Base-by-base conservation (phyloP, 371 early-diverging fungal genomes). In the Circinella minor region DNA sequence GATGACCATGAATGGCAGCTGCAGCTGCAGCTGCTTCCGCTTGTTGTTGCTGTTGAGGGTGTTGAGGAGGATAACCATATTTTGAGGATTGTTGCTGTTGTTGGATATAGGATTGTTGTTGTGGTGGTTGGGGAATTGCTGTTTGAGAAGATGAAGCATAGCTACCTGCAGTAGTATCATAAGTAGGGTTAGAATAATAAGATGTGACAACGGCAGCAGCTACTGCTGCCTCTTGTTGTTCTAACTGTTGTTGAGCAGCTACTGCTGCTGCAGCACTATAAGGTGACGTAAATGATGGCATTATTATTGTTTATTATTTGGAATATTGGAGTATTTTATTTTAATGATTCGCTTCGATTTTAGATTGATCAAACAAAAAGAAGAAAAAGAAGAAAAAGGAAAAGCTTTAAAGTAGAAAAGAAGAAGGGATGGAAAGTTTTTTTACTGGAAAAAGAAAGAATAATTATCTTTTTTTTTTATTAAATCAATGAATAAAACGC, bases 1-100 rank as follows among this genome's bases (percentile, higher is more conserved):
- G 78, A 57, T 77, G 71, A 47, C 63, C 72, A 51, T 14, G 17
- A 13, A 51, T n/a, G 15, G 51, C 51, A 13, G 51, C 51, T 13
- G 51, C 51, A 13, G 51, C 51, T 51, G 51, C 51, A n/a, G 51
- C 51, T 51, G 51, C 51, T 51, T 14, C 51, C 5, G 15, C 51
- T 51, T 51, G 47, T 3, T 47, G 47, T 47, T 47, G 47, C 11
- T 47, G 51, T 17, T 51, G 51, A 51, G 51, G 51, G 6, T 47
- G 51, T 17, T 51, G 51, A 51, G 51, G 51, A 51, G 8, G 51
- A 51, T 51, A 51, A 5, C 8, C 51, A 51, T 51, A 51, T 51
- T 51, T 51, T 51, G 51, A 43, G 6, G 43, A 3, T 3, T 6
- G 51, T n/a, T 51, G 51, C 15, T 51, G 51, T 51, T 51, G 51